Conservation (phyloP, 2,329 filamentous ascomycete species). For the Nectriaceae sp. region DNA sequence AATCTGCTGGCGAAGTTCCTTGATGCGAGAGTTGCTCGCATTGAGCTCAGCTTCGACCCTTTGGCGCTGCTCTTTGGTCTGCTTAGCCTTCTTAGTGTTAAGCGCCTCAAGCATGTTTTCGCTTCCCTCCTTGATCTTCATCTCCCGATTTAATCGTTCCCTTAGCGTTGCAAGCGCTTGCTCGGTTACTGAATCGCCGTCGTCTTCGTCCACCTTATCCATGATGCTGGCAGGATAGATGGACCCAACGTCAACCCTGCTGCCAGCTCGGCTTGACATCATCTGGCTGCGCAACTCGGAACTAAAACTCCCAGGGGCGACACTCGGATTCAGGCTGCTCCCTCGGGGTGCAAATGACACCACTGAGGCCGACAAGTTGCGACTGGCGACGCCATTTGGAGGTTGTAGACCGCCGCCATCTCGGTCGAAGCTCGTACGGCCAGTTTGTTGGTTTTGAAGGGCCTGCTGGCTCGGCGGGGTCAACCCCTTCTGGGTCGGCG, state of each 20-base stretch:
- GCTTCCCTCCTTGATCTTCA: slow-evolving; percentile 96
- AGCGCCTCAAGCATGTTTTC: slow-evolving; percentile 97
- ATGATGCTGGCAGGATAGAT: slow-evolving; percentile 42
- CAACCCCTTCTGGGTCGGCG: slow-evolving; percentile 31
- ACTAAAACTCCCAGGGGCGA: slow-evolving; percentile 83
- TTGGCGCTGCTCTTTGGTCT: slow-evolving; percentile 81
- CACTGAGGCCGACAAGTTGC: slow-evolving; percentile 53
- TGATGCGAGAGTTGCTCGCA: slow-evolving; percentile 76
- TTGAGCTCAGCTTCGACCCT: slow-evolving; percentile 86
- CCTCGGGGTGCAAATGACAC: slow-evolving; percentile 68
- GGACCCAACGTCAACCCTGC: slow-evolving; percentile 38
- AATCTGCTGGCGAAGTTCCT: slow-evolving; percentile 61
- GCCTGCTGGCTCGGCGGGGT: slow-evolving; percentile 35
- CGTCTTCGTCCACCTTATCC: slow-evolving; percentile 66
- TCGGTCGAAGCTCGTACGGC: slow-evolving; percentile 50
- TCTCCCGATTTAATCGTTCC: slow-evolving; percentile 88
- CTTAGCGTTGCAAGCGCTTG: slow-evolving; percentile 74
- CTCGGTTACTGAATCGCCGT: slow-evolving; percentile 59
- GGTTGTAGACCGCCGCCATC: slow-evolving; percentile 54
- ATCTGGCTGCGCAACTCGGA: slow-evolving; percentile 78
- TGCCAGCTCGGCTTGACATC: slow-evolving; percentile 40
- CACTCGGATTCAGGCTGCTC: slow-evolving; percentile 69
- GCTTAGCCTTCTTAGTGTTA: slow-evolving; percentile 92
- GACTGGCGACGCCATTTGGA: slow-evolving; percentile 43
- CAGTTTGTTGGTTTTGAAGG: slow-evolving; percentile 31